A percentile compares a stretch with the other conserved stretches of the same genome.
phyloP scores from a whole-genome alignment of 208 protist species.

The Crithidia thermophila region DNA sequence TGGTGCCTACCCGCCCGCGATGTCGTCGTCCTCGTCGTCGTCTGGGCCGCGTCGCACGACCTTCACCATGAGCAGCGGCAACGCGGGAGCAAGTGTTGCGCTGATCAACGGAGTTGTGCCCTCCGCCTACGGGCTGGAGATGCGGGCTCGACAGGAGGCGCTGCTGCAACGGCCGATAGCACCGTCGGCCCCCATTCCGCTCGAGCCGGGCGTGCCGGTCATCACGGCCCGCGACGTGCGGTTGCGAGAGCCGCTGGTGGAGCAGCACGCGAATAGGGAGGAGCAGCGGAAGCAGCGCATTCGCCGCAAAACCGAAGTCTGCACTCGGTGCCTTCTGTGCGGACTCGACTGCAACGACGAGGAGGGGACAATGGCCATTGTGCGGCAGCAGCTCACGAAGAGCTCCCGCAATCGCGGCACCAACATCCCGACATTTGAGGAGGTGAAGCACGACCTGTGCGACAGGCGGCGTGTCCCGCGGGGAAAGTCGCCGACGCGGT shows the following conservation, averaged over 20 bases:
- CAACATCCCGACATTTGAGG: constrained; percentile 52
- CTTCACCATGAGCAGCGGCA: constrained; percentile 48
- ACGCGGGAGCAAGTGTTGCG: constrained; percentile 21
- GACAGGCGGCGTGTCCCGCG: constrained; percentile 40
- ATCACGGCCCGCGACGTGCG: constrained; percentile 55
- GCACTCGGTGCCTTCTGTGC: constrained; percentile 70
- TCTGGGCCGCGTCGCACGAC: constrained; percentile 54
- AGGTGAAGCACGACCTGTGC: constrained; percentile 55
- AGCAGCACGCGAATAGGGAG: constrained; percentile 63
- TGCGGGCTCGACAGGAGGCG: constrained; percentile 43
- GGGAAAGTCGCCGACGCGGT: constrained; percentile 35
- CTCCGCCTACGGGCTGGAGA: constrained; percentile 38
- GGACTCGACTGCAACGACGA: constrained; percentile 64
- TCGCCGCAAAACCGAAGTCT: constrained; percentile 55
- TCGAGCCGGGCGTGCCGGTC: constrained; percentile 48
- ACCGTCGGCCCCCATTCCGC: constrained; percentile 4
- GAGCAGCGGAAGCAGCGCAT: constrained; percentile 73
- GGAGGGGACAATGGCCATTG: constrained; percentile 42
- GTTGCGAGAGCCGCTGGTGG: constrained; percentile 55
- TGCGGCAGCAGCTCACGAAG: constrained; percentile 54
- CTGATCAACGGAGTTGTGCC: constrained; percentile 51
- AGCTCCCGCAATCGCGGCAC: constrained; percentile 63
- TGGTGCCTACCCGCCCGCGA: constrained; percentile 24
- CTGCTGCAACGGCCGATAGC: constrained; percentile 37
- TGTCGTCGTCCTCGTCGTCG: constrained; percentile 53